Evolutionary conservation across 768 basidiomycete species (phyloP).

Genomic region (Kwoniella newhampshirensis): DNA sequence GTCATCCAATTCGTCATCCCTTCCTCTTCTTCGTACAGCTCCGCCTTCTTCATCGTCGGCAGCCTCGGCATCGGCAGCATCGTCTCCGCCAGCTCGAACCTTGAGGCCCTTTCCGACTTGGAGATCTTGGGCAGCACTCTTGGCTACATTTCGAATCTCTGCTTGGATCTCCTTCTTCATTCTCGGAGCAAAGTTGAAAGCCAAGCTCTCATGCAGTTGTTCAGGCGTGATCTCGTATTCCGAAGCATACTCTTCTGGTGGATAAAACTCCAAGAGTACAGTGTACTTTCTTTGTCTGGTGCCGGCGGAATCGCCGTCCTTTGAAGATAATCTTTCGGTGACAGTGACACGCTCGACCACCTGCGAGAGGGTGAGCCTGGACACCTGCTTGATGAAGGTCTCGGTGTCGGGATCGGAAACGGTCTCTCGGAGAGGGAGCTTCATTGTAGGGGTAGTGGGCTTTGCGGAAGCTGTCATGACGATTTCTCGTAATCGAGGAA

Average conservation of each 20-base stretch:
- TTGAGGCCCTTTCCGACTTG: constrained; percentile 65
- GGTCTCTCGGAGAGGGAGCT: constrained; percentile 66
- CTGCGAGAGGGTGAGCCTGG: constrained; percentile 80
- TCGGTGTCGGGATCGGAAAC: constrained; percentile 63
- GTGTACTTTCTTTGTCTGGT: constrained; percentile 76
- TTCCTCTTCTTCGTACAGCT: constrained; percentile 49
- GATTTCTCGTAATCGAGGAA: constrained; percentile 96
- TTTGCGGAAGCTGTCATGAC: constrained; percentile 97
- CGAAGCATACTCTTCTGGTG: constrained; percentile 72
- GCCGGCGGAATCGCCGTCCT: constrained; percentile 57
- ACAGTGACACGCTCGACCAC: constrained; percentile 79
- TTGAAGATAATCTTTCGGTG: constrained; percentile 67
- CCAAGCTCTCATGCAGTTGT: constrained; percentile 73
- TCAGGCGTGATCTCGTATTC: constrained; percentile 75
- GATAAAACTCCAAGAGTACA: constrained; percentile 80
- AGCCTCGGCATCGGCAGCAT: constrained; percentile 50
- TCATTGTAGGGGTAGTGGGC: constrained; percentile 97
- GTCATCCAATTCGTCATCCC: constrained; percentile 60
- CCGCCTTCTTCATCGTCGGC: constrained; percentile 43
- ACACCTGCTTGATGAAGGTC: constrained; percentile 83
- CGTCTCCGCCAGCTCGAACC: constrained; percentile 45
- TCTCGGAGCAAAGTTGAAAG: constrained; percentile 69
- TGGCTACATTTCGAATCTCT: constrained; percentile 85
- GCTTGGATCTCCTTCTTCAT: constrained; percentile 80
- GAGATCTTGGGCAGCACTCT: constrained; percentile 72